Evolutionary conservation across 768 basidiomycete species (phyloP), one percentile per base, ranked within the genome.

Genomic region (Tylopilus felleus): DNA sequence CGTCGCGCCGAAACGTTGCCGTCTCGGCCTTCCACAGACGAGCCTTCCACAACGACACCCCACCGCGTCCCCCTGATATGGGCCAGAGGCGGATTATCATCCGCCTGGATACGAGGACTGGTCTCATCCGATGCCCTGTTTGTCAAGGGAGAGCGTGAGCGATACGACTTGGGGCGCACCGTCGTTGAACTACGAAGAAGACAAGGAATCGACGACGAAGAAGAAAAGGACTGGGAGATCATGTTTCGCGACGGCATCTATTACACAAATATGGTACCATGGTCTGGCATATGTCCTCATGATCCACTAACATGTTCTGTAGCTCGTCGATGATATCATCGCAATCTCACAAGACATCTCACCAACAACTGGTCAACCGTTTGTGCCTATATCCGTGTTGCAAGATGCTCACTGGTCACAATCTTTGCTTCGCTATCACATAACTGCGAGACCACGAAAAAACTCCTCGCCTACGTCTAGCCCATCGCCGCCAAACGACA

Each of bases 391-490:
- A 31, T 63, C 76, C 3, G 74, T 84, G 8, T 68, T 96, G 8
- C 89, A 95, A 64, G 77, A 82, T 0, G 86, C 93, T 1, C 84
- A 86, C 58, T 98, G 93, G 93, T 76, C 74, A 25, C 84, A 87
- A 54, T 84, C 88, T 2, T 56, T 85, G n/a, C 72, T 92, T 8
- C 80, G 82, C 2, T 79, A 81, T 57, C 77, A 75, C 28, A 80
- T 90, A 23, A 83, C 76, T 1, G 66, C 75, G 21, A 71, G 74
- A 7, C 66, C 74, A 0, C 50, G 33, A 40, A 49, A 44, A 17
- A 41, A 57, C 2, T 51, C 63, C 1, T 69, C 72, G 0, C 71
- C 78, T 5, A 55, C 74, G 0, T 64, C 77, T n/a, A 66, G 70
- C 27, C 70, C 74, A 8, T 67, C 74, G 4, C 70, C 74, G 0